Conservation (phyloP, 2,329 filamentous ascomycete genomes). For the Aplosporella prunicola region DNA sequence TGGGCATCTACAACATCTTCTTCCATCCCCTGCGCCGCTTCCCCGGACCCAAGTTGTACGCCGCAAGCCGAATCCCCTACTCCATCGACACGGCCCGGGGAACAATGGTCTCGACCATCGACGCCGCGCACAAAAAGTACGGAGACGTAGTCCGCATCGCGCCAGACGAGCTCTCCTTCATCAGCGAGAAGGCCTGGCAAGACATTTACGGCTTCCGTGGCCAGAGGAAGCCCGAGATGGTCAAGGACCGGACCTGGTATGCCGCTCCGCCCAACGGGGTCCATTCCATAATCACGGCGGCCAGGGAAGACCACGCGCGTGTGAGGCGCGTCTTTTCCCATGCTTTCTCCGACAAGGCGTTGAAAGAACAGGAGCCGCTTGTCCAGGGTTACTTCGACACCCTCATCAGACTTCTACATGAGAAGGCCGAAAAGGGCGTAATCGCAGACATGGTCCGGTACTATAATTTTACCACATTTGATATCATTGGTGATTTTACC, state of each 20-base stretch:
- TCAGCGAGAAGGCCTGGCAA: slow-evolving; percentile 31
- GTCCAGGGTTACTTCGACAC: slow-evolving; percentile 32
- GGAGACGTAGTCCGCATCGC: slow-evolving; percentile 34
- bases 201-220: slow-evolving; percentile 26
- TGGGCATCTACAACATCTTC: slow-evolving; percentile 29
- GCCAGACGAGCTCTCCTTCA: slow-evolving; percentile 36
- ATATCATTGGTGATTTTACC: slow-evolving; percentile 19
- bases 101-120: slow-evolving; percentile 17
- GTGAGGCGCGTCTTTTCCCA: slow-evolving; percentile 31
- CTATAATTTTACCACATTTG: slow-evolving; percentile 20
- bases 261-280: slow-evolving; percentile 22
- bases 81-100: slow-evolving; percentile 20
- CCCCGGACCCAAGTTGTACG: slow-evolving; percentile 32
- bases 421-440: slow-evolving; percentile 21
- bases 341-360: slow-evolving; percentile 32
- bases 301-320: slow-evolving; percentile 30
- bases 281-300: slow-evolving; percentile 28
- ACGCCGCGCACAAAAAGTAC: slow-evolving; percentile 29
- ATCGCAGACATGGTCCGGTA: slow-evolving; percentile 26
- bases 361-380: slow-evolving; percentile 32
- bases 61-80: slow-evolving; percentile 26
- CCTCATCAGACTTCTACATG: slow-evolving; percentile 30
- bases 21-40: slow-evolving; percentile 36
- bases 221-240: slow-evolving; percentile 15
- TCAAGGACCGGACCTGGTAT: slow-evolving; percentile 24